Conservation (phyloP, 106 monocot genomes). For the Platanthera zijinensis region DNA sequence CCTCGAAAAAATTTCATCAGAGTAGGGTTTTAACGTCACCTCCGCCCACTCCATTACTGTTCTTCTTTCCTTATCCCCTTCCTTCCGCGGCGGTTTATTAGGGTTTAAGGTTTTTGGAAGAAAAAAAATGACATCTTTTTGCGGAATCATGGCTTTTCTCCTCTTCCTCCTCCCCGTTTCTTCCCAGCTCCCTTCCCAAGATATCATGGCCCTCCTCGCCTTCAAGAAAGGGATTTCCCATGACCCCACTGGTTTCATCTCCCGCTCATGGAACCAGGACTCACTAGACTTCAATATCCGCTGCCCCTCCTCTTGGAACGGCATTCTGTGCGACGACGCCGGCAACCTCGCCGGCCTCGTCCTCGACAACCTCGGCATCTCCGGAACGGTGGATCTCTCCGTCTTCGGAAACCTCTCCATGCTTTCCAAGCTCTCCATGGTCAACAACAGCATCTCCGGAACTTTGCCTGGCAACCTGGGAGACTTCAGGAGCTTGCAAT, state of each 20-base stretch:
- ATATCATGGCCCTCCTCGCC: conserved; percentile 66
- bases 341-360: conserved; percentile 63
- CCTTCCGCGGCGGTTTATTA: too few species aligned
- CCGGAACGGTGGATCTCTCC: conserved; percentile 41
- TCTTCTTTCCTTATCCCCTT: too few species aligned
- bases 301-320: conserved; percentile 96
- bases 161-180: conserved; percentile 22
- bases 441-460: conserved; percentile 64
- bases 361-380: conserved; percentile 51
- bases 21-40: too few species aligned
- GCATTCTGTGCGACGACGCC: conserved; percentile 65
- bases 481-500: conserved; percentile 50
- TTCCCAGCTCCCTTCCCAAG: conserved; percentile 72
- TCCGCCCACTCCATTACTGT: too few species aligned
- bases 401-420: conserved; percentile 53
- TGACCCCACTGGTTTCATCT: conserved; percentile 78
- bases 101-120: too few species aligned
- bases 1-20: too few species aligned
- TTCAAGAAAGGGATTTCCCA: conserved; percentile 84
- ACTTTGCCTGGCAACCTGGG: conserved; percentile 33
- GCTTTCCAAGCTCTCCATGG: conserved; percentile 71
- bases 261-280: conserved; percentile 88
- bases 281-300: conserved; percentile 90
- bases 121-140: conserved; percentile 25
- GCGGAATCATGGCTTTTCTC: conserved; percentile 23